These are phyloP conservation scores for Kappamyces sp. DNA, from an alignment of 192 early-diverging fungal species.

Conservation along the genomic window DNA sequence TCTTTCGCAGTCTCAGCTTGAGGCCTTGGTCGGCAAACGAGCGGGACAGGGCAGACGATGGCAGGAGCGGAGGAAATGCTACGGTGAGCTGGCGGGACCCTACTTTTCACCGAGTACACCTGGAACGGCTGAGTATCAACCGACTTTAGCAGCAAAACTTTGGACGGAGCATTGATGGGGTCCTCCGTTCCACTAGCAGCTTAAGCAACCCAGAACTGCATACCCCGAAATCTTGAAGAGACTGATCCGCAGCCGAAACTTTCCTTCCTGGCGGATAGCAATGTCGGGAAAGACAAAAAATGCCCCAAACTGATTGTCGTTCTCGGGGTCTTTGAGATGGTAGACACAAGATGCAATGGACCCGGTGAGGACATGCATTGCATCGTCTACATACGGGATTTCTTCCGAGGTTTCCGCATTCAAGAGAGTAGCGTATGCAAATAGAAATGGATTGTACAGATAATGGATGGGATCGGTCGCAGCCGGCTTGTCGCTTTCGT, in stretches of 20 bases:
- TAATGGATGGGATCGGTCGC: neutral
- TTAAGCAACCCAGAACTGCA: conserved; percentile 14
- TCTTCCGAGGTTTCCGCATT: conserved; percentile 10
- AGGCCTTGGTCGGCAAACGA: conserved; percentile 18
- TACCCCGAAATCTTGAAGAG: conserved; percentile 13
- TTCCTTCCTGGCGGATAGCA: conserved; percentile 24
- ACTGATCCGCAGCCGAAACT: conserved; percentile 22
- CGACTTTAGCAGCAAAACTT: conserved; percentile 4
- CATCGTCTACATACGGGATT: neutral
- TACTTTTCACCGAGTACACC: conserved; percentile 12
- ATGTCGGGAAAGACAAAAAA: conserved; percentile 36
- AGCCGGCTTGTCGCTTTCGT: neutral
- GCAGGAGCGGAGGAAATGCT: neutral
- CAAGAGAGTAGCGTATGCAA: conserved; percentile 15
- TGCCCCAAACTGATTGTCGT: conserved; percentile 11
- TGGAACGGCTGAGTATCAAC: conserved; percentile 3
- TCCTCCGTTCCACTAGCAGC: neutral
- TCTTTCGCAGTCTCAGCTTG: neutral
- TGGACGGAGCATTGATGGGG: neutral
- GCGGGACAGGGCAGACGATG: neutral
- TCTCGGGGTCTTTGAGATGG: conserved; percentile 9
- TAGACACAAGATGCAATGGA: conserved; percentile 9
- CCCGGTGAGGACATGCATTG: conserved; percentile 1
- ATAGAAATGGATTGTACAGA: conserved; percentile 10
- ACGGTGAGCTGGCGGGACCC: neutral